Base-by-base conservation (phyloP, 352 stramenopile genomes). In the Phytophthora vignae region DNA sequence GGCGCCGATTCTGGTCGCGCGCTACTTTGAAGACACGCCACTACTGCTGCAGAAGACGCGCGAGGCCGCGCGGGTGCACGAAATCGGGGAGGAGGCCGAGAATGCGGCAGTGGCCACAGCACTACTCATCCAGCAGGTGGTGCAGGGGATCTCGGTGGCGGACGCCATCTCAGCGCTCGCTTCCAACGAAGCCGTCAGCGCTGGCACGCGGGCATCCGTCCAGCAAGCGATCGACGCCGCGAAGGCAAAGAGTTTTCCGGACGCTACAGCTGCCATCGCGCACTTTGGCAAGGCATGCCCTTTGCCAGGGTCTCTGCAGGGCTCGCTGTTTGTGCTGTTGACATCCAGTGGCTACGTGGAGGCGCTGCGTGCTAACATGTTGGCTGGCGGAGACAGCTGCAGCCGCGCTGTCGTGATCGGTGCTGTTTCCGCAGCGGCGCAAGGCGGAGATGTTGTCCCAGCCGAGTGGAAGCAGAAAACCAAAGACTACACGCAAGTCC, bases 311-410 rank as follows among this genome's bases (percentile, higher is more conserved):
- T 77, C 78, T 58, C 71, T 93, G 19, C 72, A 93, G 60, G 82
- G 83, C 1, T 76, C 78, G 56, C 64, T 93, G 36, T 93, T 82
- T 68, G 78, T 90, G 53, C 69, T 93, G 40, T 64, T 93, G 48
- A 87, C 83, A 21, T 80, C 72, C 27, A 62, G 27, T 33, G 65
- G 55, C 36, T 90, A 86, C 57, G 70, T 78, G 25, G 79, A 85
- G 29, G 80, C 83, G 1, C 42, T 93, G 42, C 80, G 81, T 44
- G 64, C 74, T 44, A 93, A 93, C 53, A 81, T 91, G 57, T 19
- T 83, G 31, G 82, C 85, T 0, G 85, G 85, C 19, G 83, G 83
- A 27, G 85, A 93, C 80, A 93, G 91, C 75, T 91, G 83, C 72
- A 90, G 85, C 29, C 82, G 85, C 27, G 77, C 83, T 25, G 88